These are phyloP conservation scores for Candida taoyuanica DNA, from an alignment of 805 yeast genomes.

Conservation along the genomic window DNA sequence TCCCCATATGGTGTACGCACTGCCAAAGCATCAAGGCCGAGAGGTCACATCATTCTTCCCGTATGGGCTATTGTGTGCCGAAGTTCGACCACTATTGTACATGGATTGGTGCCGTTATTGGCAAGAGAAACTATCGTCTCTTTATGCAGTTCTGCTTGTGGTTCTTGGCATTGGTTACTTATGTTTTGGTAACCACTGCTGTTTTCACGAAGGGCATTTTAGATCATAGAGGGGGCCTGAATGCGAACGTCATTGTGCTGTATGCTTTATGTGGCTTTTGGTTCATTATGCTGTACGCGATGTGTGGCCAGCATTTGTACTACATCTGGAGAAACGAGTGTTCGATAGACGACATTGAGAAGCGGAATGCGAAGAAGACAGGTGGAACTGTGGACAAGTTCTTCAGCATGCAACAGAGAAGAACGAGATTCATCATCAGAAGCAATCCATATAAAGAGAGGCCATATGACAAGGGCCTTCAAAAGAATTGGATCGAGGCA, in stretches of 20 bases:
- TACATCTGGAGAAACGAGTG: conserved; percentile 48
- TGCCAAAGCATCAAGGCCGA: conserved; percentile 64
- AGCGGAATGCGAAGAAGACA: conserved; percentile 29
- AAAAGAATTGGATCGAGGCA: conserved; percentile 25
- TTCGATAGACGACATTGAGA: conserved; percentile 53
- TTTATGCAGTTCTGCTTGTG: conserved; percentile 51
- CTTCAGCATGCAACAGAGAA: conserved; percentile 30
- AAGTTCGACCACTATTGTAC: conserved; percentile 81
- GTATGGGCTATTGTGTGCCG: conserved; percentile 54
- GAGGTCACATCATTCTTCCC: conserved; percentile 67
- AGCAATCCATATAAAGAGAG: conserved; percentile 16
- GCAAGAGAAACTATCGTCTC: conserved; percentile 55
- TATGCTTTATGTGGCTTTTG: conserved; percentile 42
- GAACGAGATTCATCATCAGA: conserved; percentile 39
- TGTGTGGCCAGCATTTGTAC: conserved; percentile 39
- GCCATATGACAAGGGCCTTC: conserved; percentile 21
- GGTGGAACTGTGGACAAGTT: conserved; percentile 19
- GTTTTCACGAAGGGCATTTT: conserved; percentile 25
- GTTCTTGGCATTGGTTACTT: conserved; percentile 34
- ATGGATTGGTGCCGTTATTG: conserved; percentile 72
- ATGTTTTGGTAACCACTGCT: conserved; percentile 35
- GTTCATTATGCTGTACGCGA: conserved; percentile 39
- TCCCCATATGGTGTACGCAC: conserved; percentile 67
- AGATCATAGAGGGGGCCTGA: conserved; percentile 21
- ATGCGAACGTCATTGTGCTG: conserved; percentile 47